Evolutionary conservation across 805 yeast species (phyloP).

Genomic region (Candida maltosa): DNA sequence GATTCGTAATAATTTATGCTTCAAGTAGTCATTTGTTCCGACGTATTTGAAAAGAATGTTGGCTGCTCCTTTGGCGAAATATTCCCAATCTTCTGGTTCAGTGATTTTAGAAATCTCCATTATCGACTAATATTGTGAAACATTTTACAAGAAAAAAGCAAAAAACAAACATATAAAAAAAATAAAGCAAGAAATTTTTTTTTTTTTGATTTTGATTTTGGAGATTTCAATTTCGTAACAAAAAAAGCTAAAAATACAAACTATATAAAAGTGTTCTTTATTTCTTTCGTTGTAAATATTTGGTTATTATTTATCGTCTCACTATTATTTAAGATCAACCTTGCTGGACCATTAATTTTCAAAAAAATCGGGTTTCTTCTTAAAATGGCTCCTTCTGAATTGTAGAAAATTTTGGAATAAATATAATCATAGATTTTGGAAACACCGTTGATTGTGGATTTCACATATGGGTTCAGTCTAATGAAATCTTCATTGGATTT

Average conservation of each 20-base stretch:
- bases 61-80: slow-evolving; percentile 47
- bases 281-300: too few species aligned
- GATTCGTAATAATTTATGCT: slow-evolving; percentile 37
- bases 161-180: too few species aligned
- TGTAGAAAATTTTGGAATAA: too few species aligned
- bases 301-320: too few species aligned
- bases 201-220: too few species aligned
- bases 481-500: too few species aligned
- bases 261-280: too few species aligned
- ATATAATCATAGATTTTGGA: not conserved
- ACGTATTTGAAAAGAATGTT: slow-evolving; percentile 42
- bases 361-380: slow-evolving; percentile 1
- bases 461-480: not conserved
- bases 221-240: too few species aligned
- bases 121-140: too few species aligned
- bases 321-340: slow-evolving; percentile 1
- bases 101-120: slow-evolving; percentile 38
- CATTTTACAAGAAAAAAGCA: too few species aligned
- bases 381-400: slow-evolving; percentile 1
- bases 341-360: slow-evolving; percentile 4
- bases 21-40: slow-evolving; percentile 30
- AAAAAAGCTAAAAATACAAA: too few species aligned
- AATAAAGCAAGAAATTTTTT: too few species aligned
- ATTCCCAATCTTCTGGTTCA: slow-evolving; percentile 40
- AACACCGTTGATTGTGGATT: not conserved